Base-by-base conservation (phyloP, 1,139 yeast genomes). In the Yamadazyma spencermartinsiae region DNA sequence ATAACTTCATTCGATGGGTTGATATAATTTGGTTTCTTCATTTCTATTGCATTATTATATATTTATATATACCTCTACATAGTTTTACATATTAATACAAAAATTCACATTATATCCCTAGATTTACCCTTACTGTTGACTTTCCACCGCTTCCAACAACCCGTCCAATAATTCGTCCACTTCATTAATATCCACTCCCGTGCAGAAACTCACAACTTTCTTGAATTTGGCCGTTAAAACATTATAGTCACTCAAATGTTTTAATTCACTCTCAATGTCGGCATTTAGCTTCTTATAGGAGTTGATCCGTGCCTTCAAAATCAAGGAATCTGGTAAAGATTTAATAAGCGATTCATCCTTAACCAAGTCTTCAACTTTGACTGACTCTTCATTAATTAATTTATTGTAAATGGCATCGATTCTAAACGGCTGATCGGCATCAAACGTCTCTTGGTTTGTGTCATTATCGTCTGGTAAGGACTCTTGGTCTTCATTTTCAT, bases 121-220 rank as follows among this genome's bases (percentile, higher is more conserved):
- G 14, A 23, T 11, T 11, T 7, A 16, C 33, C 18, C 12, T 28
- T 23, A 43, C 18, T 45, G 59, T 40, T 62, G 68, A 43, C 88
- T 84, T 46, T 89, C 96, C 4, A 92, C 96, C 11, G 97, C 96
- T 55, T 85, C 88, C 20, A 92, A 76, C 37, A 92, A 72, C 4
- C 94, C 95, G 48, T 86, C 94, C 41, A 92, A 72, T 51, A 92
- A 73, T 42, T 77, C 79, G 58, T 92, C 98, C 30, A 90, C 96
- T 49, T 84, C 84, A 49, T 68, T 64, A 31, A 71, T 60, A 33
- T 81, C 87, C 18, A 89, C 94, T 15, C 94, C 92, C 3, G 96
- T 86, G 65, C 98, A 90, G 40, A 88, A 72, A 32, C 96, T 82
- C 28, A 92, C 92, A 16, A 92, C 96, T 51, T 86, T 77, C 54